Evolutionary conservation across 148 eudicot species (phyloP).

Genomic region (Cornus suecica): DNA sequence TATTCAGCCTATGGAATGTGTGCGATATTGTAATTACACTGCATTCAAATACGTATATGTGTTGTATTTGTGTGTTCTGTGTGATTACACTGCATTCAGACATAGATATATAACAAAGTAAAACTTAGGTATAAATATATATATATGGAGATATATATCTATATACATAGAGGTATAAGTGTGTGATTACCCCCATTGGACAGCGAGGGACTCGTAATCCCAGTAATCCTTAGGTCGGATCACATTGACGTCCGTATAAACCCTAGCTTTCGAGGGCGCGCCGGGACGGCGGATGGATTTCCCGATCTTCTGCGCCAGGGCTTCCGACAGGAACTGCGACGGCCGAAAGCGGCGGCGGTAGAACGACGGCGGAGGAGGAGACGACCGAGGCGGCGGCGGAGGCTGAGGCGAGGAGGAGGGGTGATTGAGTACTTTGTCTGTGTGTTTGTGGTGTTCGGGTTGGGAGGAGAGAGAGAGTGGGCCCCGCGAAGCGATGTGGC

Average conservation of each 20-base stretch:
- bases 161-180: no score
- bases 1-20: no score
- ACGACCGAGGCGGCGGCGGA: constrained; percentile 16
- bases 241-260: constrained; percentile 79
- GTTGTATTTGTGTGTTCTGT: no score
- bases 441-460: constrained; percentile 1
- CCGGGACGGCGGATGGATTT: constrained; percentile 87
- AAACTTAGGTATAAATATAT: no score
- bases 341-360: constrained; percentile 21
- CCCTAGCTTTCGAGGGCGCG: constrained; percentile 85
- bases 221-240: constrained; percentile 84
- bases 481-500: constrained; percentile 24
- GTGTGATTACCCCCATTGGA: constrained; percentile 78
- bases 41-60: no score
- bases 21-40: no score
- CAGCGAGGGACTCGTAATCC: constrained; percentile 86
- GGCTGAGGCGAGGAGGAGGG: no score
- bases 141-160: no score
- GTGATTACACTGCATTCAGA: no score
- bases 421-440: no score
- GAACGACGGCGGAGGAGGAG: constrained; percentile 14
- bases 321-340: constrained; percentile 29
- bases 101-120: no score
- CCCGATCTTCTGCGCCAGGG: constrained; percentile 88
- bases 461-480: constrained; percentile 20